A percentile compares a stretch with the other conserved stretches of the same genome.
Evolutionary conservation across 2,329 filamentous ascomycete species (phyloP).

Genomic region (Monilinia aucupariae): DNA sequence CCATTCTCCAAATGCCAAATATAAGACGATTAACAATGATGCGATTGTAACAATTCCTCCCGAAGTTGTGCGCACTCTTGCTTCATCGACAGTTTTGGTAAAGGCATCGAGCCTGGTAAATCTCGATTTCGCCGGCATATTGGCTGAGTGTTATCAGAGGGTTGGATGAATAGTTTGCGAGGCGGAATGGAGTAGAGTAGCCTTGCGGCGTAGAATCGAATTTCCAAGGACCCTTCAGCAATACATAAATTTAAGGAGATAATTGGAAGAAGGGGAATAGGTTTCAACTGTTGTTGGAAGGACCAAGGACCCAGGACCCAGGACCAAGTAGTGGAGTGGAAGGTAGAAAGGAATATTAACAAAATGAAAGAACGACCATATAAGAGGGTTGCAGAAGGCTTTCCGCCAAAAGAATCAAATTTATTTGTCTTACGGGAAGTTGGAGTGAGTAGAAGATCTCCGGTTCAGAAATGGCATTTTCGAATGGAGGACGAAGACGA

Average conservation of each 20-base stretch:
- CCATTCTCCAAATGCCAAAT: slow-evolving; percentile 93
- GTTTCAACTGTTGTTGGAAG: too few species aligned
- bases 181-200: not conserved
- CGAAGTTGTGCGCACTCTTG: slow-evolving; percentile 88
- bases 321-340: not conserved
- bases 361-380: not conserved
- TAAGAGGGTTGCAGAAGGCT: not conserved
- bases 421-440: too few species aligned
- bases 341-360: not conserved
- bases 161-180: not conserved
- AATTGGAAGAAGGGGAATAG: not conserved
- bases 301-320: too few species aligned
- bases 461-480: slow-evolving; percentile 5
- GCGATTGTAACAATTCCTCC: slow-evolving; percentile 92
- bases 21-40: slow-evolving; percentile 82
- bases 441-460: not conserved
- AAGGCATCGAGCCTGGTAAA: slow-evolving; percentile 98
- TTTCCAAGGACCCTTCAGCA: slow-evolving; percentile 1
- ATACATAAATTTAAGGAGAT: slow-evolving; percentile 8
- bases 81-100: slow-evolving; percentile 98
- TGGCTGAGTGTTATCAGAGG: slow-evolving; percentile 11
- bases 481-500: slow-evolving; percentile 3
- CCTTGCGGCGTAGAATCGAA: slow-evolving; percentile 8
- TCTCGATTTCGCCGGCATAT: slow-evolving; percentile 84
- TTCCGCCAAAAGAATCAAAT: not conserved